Evolutionary conservation across 176 grass and related monocot genomes (phyloP), one percentile per base, ranked within the genome.

Genomic region (Oryza meyeriana): DNA sequence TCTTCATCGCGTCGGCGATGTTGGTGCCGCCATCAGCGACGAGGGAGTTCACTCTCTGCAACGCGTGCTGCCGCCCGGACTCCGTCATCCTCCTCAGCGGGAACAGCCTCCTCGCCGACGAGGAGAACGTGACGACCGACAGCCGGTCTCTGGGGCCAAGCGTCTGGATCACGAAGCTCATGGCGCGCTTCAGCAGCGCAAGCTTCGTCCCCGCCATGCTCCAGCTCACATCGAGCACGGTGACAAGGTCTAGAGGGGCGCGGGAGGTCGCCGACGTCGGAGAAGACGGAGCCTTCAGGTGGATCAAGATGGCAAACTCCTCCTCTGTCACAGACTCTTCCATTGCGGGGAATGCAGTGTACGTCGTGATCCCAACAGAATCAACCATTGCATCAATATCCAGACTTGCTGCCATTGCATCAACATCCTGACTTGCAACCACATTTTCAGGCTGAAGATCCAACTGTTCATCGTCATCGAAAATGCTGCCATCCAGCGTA

Each of bases 181-280:
- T 87, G 24, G 94, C 94, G 2, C 57, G 86, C 90, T 97, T 97
- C 63, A 97, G 45, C 28, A 97, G 90, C 13, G 52, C 80, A 10
- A 97, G 88, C 81, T 97, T 97, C 10, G 79, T 85, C 26, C 94
- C 90, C 11, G 55, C 40, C 94, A 97, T 97, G 88, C 94, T 97
- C 34, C 94, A 83, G n/a, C 94, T 97, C 27, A 97, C 84, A 72
- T 97, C 94, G 42, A 97, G 88, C 62, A 93, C 90, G 0, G 90
- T 83, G 17, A 97, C 90, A 6, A 97, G 86, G 72, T 93, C 94
- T 29, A 97, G 35, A 1, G 90, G 79, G 12, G 84, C 86, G 29
- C 88, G 88, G 30, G 67, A 65, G 35, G n/a, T 75, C 64, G 1
- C 17, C 68, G 9, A 20, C 42, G 32, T 45, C 39, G 35, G 28